Percentiles rank a stretch among this genome's conserved stretches.
phyloP scores from a whole-genome alignment of 2,329 filamentous ascomycete species.

The Ceratocystis cacaofunesta region DNA sequence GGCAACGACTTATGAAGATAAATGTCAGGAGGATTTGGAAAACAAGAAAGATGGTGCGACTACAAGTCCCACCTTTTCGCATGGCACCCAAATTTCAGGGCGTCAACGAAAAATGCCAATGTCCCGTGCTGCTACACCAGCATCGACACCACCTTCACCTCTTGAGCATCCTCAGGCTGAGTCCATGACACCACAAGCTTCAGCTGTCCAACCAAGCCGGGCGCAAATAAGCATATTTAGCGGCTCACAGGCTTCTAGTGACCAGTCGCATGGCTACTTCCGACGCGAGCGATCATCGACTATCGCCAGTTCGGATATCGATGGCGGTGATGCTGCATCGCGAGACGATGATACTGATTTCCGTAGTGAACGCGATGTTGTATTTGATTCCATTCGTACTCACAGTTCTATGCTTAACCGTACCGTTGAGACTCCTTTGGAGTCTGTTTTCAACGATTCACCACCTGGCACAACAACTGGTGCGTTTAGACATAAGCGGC shows the following conservation, averaged over 20 bases:
- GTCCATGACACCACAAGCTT: constrained; percentile 28
- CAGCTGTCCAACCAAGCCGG: constrained; percentile 15
- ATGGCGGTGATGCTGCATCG: constrained; percentile 48
- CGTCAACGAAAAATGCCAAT: constrained; percentile 19
- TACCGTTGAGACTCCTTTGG: constrained; percentile 54
- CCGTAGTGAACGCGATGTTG: constrained; percentile 49
- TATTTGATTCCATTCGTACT: constrained; percentile 64
- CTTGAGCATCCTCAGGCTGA: constrained; percentile 12
- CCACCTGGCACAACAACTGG: constrained; percentile 42
- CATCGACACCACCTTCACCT: background rate
- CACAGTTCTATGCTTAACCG: constrained; percentile 51
- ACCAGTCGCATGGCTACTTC: constrained; percentile 17
- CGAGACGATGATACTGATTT: constrained; percentile 65
- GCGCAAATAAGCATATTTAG: constrained; percentile 21
- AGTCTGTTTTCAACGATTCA: constrained; percentile 71
- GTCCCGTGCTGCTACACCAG: constrained; percentile 3
- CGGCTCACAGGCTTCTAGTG: constrained; percentile 15
- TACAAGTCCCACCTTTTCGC: background rate
- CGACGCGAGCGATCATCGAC: constrained; percentile 36
- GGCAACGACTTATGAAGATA: background rate
- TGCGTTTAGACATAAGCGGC: constrained; percentile 11
- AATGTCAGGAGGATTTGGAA: background rate
- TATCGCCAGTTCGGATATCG: constrained; percentile 54
- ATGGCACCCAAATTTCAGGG: background rate
- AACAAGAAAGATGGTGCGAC: background rate